Evolutionary conservation across 139 green algal species (phyloP), one percentile per base, ranked within the genome.

Genomic region (Chlorella sp.): DNA sequence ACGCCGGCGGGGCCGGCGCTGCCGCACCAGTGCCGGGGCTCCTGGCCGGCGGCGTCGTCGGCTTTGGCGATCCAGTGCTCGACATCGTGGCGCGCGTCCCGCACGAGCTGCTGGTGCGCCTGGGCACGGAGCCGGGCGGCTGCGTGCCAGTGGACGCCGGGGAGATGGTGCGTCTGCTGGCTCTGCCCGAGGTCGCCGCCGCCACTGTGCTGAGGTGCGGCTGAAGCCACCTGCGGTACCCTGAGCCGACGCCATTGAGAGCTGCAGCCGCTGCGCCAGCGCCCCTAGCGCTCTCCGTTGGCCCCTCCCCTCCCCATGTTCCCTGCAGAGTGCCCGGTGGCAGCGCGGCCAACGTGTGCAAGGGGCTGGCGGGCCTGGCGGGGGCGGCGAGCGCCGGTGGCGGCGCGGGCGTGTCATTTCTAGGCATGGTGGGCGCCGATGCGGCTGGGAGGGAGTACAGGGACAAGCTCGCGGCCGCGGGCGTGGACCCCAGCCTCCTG

Each of bases 271-370:
- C n/a, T 59, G 11, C n/a, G n/a, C n/a, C n/a, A n/a, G n/a, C n/a
- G n/a, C n/a, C n/a, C 42, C 5, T 6, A 27, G 14, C 29, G 29
- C 29, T 31, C 33, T 17, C 35, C 5, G 2, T 25, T 38, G 4
- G 9, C 15, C 8, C 19, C 3, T 41, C n/a, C 41, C 0, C 17
- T 66, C 29, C 59, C 59, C 59, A 51, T 38, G 8, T 11, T 33
- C 3, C 61, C 74, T 66, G 58, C 79, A 89, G 84, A 70, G 78
- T 90, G 8, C 82, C 86, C 2, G 93, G 93, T 12, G 93, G 93
- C 69, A 91, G 81, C 76, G 90, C 93, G 8, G 91, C 91, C 40
- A 97, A 97, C 62, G 93, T 97, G 5, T 33, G 58, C 17, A 85
- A 82, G 41, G 74, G 76, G 38, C 45, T 91, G 23, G 84, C 83